phyloP scores from a whole-genome alignment of 176 grass and related monocot species.

The Thinopyrum elongatum region DNA sequence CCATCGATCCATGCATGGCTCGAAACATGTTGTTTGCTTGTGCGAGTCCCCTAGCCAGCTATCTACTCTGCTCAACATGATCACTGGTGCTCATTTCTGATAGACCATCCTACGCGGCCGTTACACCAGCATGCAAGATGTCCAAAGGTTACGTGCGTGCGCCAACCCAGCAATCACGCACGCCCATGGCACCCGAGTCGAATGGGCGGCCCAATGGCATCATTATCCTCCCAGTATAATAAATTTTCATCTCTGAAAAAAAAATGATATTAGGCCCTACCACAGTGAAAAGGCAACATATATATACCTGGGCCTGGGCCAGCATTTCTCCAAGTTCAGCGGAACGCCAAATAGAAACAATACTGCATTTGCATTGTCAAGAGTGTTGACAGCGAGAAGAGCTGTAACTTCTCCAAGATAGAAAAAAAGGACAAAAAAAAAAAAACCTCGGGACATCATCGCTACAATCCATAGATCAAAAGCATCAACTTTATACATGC shows the following conservation, averaged over 20 bases:
- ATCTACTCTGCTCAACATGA: background rate
- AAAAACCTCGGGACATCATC: background rate
- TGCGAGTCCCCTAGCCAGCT: background rate
- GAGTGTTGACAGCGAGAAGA: constrained; percentile 35
- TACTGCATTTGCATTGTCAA: constrained; percentile 26
- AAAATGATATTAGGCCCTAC: background rate
- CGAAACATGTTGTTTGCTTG: background rate
- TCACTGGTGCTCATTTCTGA: too few species aligned
- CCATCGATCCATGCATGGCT: background rate
- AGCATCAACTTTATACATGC: constrained; percentile 36
- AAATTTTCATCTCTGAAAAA: too few species aligned
- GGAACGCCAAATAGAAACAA: constrained; percentile 1
- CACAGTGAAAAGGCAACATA: background rate
- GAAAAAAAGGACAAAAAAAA: background rate
- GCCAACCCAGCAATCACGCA: too few species aligned
- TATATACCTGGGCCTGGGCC: too few species aligned
- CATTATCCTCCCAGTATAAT: too few species aligned
- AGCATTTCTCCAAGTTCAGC: too few species aligned
- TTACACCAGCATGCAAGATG: too few species aligned
- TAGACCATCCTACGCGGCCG: too few species aligned
- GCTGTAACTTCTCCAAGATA: constrained; percentile 36
- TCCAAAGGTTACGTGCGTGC: too few species aligned
- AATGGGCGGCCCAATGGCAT: too few species aligned
- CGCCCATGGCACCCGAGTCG: too few species aligned
- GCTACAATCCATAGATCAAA: constrained; percentile 38